A percentile compares a stretch with the other conserved stretches of the same genome.
These are phyloP conservation scores for Golubevia sp. DNA, from an alignment of 1,284 basidiomycete genomes.

Conservation along the genomic window DNA sequence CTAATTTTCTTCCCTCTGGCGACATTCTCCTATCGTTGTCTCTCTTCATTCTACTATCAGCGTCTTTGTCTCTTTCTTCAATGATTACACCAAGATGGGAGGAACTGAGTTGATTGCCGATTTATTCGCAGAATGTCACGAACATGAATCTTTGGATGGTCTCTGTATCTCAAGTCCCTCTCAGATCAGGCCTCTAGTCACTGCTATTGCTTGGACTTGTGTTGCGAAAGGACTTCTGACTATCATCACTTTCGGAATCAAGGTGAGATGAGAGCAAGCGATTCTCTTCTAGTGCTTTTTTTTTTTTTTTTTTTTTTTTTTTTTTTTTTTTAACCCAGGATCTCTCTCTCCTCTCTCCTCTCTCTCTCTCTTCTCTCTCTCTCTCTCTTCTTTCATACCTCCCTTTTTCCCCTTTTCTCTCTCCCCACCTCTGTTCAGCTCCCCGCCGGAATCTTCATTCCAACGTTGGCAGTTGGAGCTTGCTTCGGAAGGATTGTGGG, in stretches of 20 bases:
- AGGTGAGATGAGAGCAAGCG: neutral
- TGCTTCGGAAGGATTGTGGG: constrained; percentile 90
- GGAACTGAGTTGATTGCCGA: constrained; percentile 84
- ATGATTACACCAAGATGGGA: constrained; percentile 88
- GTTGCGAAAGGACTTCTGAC: constrained; percentile 67
- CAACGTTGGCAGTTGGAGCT: constrained; percentile 94
- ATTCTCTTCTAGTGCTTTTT: too few species aligned
- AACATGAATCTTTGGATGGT: constrained; percentile 70
- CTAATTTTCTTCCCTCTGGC: too few species aligned
- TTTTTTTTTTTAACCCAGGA: too few species aligned
- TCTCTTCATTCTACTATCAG: too few species aligned
- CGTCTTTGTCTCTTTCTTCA: constrained; percentile 71
- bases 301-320: too few species aligned
- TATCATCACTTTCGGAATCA: constrained; percentile 88
- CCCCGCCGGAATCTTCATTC: constrained; percentile 90
- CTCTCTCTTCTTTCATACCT: constrained; percentile 38
- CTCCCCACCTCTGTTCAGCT: constrained; percentile 14
- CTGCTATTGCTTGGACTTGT: constrained; percentile 71
- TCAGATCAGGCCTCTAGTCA: constrained; percentile 72
- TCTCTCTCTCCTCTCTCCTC: neutral
- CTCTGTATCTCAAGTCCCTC: constrained; percentile 74
- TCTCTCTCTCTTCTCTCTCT: constrained; percentile 10
- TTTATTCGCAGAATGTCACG: constrained; percentile 56
- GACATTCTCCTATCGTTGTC: too few species aligned
- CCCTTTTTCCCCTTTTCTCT: neutral